Evolutionary conservation across 305 asterid genomes (phyloP), one percentile per base, ranked within the genome.

Genomic region (Caryopteris hybrid): DNA sequence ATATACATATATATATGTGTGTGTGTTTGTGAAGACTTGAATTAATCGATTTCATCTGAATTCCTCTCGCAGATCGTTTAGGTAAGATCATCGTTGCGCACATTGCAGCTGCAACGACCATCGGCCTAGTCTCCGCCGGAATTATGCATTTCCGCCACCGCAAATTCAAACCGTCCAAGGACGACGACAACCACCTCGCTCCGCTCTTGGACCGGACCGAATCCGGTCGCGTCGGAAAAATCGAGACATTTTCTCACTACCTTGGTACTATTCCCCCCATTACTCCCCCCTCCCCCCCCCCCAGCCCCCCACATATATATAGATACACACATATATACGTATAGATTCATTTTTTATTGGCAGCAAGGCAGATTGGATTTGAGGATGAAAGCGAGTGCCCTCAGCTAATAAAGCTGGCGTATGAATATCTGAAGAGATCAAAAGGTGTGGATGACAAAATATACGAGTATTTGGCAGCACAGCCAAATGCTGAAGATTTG

Each of bases 291-390:
- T n/a, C n/a, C n/a, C n/a, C n/a, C n/a, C n/a, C n/a, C n/a, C n/a
- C n/a, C n/a, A n/a, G n/a, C n/a, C n/a, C n/a, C n/a, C n/a, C n/a
- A n/a, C n/a, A n/a, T n/a, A n/a, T n/a, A n/a, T n/a, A 20, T 46
- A 18, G 6, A 21, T 52, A 22, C 38, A 29, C 34, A 22, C 67
- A 6, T 46, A 12, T 64, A 1, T 50, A 14, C 51, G 16, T 38
- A 10, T 60, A 23, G 3, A 17, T 12, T n/a, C 17, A 8, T 0
- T 3, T 36, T 50, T 52, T 63, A 3, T 27, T 2, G 69, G 71
- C 86, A 90, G 98, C 86, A 36, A 81, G 97, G 83, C 97, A 88
- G 66, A 23, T 93, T 61, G 97, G 95, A 54, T 88, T 88, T 36
- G 85, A 83, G 46, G 91, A 88, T 69, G 96, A 81, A 53, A 86